These are phyloP conservation scores for Penicillium crystallinum DNA, from an alignment of 495 filamentous ascomycete genomes.

Conservation along the genomic window DNA sequence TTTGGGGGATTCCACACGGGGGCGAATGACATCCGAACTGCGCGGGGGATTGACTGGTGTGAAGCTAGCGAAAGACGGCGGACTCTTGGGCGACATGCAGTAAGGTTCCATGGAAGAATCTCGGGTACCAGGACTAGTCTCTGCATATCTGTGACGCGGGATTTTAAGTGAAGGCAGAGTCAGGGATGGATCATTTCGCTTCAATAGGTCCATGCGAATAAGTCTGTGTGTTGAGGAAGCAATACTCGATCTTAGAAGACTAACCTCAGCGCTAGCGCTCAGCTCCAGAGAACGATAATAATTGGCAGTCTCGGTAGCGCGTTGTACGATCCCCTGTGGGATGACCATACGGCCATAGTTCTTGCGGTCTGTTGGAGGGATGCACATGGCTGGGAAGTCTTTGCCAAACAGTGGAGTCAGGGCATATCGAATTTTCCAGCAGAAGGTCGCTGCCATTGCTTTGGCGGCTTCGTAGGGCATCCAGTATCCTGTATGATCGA, in stretches of 20 bases:
- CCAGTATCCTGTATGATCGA: conserved; percentile 82
- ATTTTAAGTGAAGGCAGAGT: neutral
- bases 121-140: conserved; percentile 19
- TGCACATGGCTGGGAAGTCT: conserved; percentile 68
- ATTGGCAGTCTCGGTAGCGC: conserved; percentile 50
- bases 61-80: conserved; percentile 19
- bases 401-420: conserved; percentile 85
- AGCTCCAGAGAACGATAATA: conserved; percentile 37
- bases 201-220: neutral
- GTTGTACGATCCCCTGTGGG: conserved; percentile 50
- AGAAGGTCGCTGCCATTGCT: conserved; percentile 82
- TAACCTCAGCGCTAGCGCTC: conserved; percentile 7
- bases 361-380: conserved; percentile 50
- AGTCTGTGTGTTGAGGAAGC: conserved; percentile 11
- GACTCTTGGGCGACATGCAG: conserved; percentile 27
- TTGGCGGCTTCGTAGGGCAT: conserved; percentile 83
- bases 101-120: conserved; percentile 28
- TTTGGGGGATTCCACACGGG: conserved; percentile 6
- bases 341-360: conserved; percentile 66
- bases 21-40: conserved; percentile 14
- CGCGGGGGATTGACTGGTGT: conserved; percentile 34
- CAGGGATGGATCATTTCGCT: neutral
- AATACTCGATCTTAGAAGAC: conserved; percentile 3
- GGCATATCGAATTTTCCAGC: conserved; percentile 73
- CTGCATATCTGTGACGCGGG: conserved; percentile 15